phyloP scores from a whole-genome alignment of 306 rosid species.

The Castanopsis chinensis region DNA sequence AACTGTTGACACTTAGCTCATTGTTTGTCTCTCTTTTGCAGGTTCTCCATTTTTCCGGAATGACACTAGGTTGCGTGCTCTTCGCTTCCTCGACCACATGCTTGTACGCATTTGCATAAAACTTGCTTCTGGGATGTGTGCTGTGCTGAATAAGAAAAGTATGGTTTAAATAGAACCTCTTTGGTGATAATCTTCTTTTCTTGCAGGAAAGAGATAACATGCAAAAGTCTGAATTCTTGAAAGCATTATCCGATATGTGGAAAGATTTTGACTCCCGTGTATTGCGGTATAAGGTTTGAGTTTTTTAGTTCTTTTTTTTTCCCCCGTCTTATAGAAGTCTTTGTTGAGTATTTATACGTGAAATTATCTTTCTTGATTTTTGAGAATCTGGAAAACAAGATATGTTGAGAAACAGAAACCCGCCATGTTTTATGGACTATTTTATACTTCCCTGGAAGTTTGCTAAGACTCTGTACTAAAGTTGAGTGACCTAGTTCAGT shows the following conservation, averaged over 20 bases:
- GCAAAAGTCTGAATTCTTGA: constrained; percentile 96
- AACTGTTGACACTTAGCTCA: not conserved
- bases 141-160: not conserved
- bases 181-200: constrained; percentile 21
- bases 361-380: not conserved
- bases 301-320: constrained; percentile 12
- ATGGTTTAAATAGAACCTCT: constrained; percentile 2
- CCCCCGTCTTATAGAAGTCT: not conserved
- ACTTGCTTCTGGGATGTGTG: constrained; percentile 16
- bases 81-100: constrained; percentile 98
- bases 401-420: too few relatives aligned
- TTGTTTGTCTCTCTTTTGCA: constrained; percentile 32
- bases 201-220: constrained; percentile 98
- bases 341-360: not conserved
- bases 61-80: constrained; percentile 98
- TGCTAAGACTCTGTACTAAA: not conserved
- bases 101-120: constrained; percentile 67
- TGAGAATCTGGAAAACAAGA: too few relatives aligned
- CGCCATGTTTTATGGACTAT: not conserved
- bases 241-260: constrained; percentile 98
- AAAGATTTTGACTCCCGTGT: constrained; percentile 98
- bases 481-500: not conserved
- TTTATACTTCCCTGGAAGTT: not conserved
- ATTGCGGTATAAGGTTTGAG: constrained; percentile 90
- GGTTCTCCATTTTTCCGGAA: constrained; percentile 88